Conservation (phyloP, 345 rosid species). For the Raphanus sativus region DNA sequence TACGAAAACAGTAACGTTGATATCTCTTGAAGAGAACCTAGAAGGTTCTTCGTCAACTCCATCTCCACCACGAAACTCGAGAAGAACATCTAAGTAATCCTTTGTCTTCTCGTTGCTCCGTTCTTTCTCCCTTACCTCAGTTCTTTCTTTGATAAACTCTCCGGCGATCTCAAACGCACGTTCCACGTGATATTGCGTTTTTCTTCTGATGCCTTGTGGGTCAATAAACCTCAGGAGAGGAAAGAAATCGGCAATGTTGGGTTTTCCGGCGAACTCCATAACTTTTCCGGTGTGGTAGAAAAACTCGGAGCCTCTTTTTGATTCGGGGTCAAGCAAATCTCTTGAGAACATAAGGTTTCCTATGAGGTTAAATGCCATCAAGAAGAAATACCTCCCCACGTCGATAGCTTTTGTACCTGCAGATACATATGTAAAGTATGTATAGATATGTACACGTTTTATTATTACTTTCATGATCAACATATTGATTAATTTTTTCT, state of each 20-base stretch:
- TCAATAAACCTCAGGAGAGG: slow-evolving; percentile 63
- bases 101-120: slow-evolving; percentile 37
- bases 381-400: slow-evolving; percentile 61
- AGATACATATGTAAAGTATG: not conserved
- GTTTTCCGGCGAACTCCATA: slow-evolving; percentile 77
- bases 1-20: slow-evolving; percentile 73
- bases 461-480: not conserved
- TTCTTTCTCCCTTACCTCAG: slow-evolving; percentile 25
- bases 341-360: slow-evolving; percentile 70
- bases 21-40: slow-evolving; percentile 53
- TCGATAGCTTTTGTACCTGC: slow-evolving; percentile 46
- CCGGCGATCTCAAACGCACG: slow-evolving; percentile 61
- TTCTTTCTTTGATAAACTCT: slow-evolving; percentile 60
- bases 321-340: slow-evolving; percentile 61
- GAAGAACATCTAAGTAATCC: slow-evolving; percentile 72
- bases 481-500: too few species aligned
- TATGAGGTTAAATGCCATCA: slow-evolving; percentile 69
- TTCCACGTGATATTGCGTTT: slow-evolving; percentile 62
- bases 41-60: slow-evolving; percentile 50
- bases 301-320: slow-evolving; percentile 58
- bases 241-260: slow-evolving; percentile 74
- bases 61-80: slow-evolving; percentile 67
- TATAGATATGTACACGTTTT: not conserved
- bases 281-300: slow-evolving; percentile 69
- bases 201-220: slow-evolving; percentile 71